Conservation (phyloP, 768 basidiomycete genomes). For the Lentinula boryana region DNA sequence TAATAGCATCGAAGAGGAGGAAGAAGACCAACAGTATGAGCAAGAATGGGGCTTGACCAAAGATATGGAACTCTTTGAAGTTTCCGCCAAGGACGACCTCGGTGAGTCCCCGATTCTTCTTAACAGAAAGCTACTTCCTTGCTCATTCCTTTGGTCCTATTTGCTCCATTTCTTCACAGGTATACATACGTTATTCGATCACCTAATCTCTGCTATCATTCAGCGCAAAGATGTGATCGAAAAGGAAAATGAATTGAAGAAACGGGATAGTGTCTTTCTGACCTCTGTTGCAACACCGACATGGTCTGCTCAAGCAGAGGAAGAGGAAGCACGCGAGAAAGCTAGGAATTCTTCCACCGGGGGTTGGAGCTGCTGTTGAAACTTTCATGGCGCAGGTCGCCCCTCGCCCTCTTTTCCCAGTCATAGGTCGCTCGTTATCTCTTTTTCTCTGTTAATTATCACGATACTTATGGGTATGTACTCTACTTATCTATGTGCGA, state of each 20-base stretch:
- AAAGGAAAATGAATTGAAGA: slow-evolving; percentile 71
- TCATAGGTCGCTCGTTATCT: slow-evolving; percentile 13
- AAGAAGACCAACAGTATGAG: slow-evolving; percentile 50
- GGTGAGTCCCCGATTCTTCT: slow-evolving; percentile 42
- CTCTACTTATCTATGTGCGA: slow-evolving; percentile 5
- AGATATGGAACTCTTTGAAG: slow-evolving; percentile 86
- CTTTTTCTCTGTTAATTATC: slow-evolving; percentile 12
- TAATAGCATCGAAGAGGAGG: slow-evolving; percentile 62
- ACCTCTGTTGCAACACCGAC: slow-evolving; percentile 55
- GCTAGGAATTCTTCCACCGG: slow-evolving; percentile 38
- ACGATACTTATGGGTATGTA: slow-evolving; percentile 8
- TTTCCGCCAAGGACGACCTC: slow-evolving; percentile 83
- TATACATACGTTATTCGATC: slow-evolving; percentile 73
- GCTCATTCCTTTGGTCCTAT: not conserved
- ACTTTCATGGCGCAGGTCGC: slow-evolving; percentile 19
- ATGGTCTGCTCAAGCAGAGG: slow-evolving; percentile 78
- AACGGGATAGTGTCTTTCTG: slow-evolving; percentile 80
- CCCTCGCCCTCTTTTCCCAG: not conserved
- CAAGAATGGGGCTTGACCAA: slow-evolving; percentile 74
- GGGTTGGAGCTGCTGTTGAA: slow-evolving; percentile 65
- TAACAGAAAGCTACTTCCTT: not conserved
- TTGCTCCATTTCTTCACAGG: slow-evolving; percentile 35
- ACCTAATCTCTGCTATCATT: slow-evolving; percentile 78
- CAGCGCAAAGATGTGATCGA: slow-evolving; percentile 74
- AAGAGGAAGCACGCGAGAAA: slow-evolving; percentile 64